Evolutionary conservation across 352 stramenopile genomes (phyloP), one percentile per base, ranked within the genome.

Genomic region (Phytophthora uliginosa): DNA sequence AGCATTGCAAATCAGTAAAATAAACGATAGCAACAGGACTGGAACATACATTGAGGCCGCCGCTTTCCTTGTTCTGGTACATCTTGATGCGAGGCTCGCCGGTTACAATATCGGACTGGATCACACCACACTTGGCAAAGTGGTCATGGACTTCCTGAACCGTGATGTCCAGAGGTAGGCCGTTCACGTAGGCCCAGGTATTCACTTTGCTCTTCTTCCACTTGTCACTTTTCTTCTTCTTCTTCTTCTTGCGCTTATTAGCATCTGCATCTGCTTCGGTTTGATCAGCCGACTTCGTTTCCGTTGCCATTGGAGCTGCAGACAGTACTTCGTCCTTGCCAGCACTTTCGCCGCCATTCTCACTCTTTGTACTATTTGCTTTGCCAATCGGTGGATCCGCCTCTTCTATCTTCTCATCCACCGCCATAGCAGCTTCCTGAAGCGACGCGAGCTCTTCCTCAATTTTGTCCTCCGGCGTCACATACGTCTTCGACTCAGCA

Each of bases 141-240:
- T 99, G 94, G 42, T 95, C 82, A 28, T 90, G 81, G 6, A 99
- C 79, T 80, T 99, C 97, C 59, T 99, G 78, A 31, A 94, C 77
- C 12, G 94, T 98, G 10, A 96, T 79, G 67, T 99, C 94, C 8
- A 91, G 66, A n/a, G 98, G 98, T 36, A 99, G 80, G 20, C 97
- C 97, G 38, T 97, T 98, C 31, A 99, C 88, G 69, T 99, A 99
- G 20, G 99, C 91, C 97, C 97, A 99, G 68, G 92, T 97, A 58
- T 96, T 96, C 4, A 72, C 85, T 78, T 98, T 98, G 57, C 78
- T 88, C 36, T 84, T 81, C 66, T 93, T 94, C 86, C 80, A 92
- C 71, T 92, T 90, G 22, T 96, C 85, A 33, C 76, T 91, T 38
- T 97, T 90, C 55, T 91, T 88, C 54, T 92, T 92, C 22, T 95